Percentiles rank a stretch among this genome's conserved stretches.
Evolutionary conservation across 2,329 filamentous ascomycete species (phyloP).

Genomic region (Arthrobotrys conoides): DNA sequence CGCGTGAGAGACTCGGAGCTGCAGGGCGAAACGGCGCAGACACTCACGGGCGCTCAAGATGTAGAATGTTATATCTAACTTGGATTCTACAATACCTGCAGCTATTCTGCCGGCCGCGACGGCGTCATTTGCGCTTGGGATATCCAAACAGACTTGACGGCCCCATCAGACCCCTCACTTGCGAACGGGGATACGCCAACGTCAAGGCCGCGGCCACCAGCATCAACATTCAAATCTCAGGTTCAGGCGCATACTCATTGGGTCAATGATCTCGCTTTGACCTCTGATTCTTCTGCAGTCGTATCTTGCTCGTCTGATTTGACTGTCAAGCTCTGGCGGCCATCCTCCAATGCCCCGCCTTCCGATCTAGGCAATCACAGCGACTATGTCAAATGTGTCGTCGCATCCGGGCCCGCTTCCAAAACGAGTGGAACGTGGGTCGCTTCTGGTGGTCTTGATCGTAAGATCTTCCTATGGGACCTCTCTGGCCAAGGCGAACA

Average conservation of each 20-base stretch:
- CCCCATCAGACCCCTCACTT: constrained; percentile 64
- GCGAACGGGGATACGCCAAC: constrained; percentile 42
- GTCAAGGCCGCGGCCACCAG: constrained; percentile 65
- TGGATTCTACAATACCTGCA: constrained; percentile 67
- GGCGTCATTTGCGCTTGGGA: constrained; percentile 98
- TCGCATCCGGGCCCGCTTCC: constrained; percentile 77
- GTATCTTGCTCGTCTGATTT: constrained; percentile 95
- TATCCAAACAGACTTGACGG: constrained; percentile 78
- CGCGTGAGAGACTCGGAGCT: constrained; percentile 3
- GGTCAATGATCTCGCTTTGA: constrained; percentile 92
- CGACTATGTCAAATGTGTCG: constrained; percentile 89
- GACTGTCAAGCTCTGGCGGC: constrained; percentile 92
- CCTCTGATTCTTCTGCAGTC: constrained; percentile 81
- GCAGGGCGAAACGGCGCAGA: constrained; percentile 11
- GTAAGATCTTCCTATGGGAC: constrained; percentile 94
- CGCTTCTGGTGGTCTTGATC: constrained; percentile 91
- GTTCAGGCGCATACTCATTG: constrained; percentile 89
- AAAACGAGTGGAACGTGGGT: constrained; percentile 80
- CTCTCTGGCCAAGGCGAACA: constrained; percentile 83
- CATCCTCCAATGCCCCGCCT: constrained; percentile 71
- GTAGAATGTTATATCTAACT: constrained; percentile 38
- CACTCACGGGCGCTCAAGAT: constrained; percentile 5
- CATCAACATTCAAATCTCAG: constrained; percentile 75
- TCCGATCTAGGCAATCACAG: constrained; percentile 87
- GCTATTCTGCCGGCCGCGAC: constrained; percentile 95